These are phyloP conservation scores for Beta lomatogona DNA, from an alignment of 179 eudicot species.

Conservation along the genomic window DNA sequence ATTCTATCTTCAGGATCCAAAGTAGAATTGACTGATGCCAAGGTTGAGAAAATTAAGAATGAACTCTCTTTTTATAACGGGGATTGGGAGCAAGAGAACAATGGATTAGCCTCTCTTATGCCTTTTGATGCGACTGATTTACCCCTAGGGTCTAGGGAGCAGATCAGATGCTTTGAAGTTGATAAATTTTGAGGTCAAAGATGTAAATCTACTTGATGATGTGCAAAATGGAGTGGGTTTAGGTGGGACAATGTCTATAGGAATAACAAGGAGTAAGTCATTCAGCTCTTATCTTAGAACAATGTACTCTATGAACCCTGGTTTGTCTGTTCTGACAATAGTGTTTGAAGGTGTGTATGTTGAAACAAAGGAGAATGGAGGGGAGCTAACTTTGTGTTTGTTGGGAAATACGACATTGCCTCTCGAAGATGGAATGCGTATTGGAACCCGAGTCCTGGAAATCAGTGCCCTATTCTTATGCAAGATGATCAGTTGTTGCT, in stretches of 20 bases:
- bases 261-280: conserved; percentile 25
- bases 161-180: conserved; percentile 17
- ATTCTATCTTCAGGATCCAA: conserved; percentile 24
- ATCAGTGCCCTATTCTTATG: background rate
- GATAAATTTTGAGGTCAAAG: conserved; percentile 30
- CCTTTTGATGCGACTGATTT: conserved; percentile 23
- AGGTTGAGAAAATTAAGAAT: conserved; percentile 20
- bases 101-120: conserved; percentile 26
- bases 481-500: conserved; percentile 32
- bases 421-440: background rate
- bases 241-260: conserved; percentile 30
- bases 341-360: conserved; percentile 33
- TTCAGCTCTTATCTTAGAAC: conserved; percentile 1
- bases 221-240: conserved; percentile 24
- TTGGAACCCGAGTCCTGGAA: background rate
- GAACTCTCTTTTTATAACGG: conserved; percentile 35
- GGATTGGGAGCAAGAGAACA: conserved; percentile 32
- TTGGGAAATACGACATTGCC: conserved; percentile 34
- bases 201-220: conserved; percentile 25
- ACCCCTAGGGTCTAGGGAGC: background rate
- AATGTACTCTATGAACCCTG: conserved; percentile 31
- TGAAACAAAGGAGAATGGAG: conserved; percentile 28
- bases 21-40: conserved; percentile 14
- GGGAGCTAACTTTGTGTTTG: conserved; percentile 27
- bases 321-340: conserved; percentile 32